These are phyloP conservation scores for Vanderwaltozyma polyspora DNA, from an alignment of 805 yeast species.

Conservation along the genomic window DNA sequence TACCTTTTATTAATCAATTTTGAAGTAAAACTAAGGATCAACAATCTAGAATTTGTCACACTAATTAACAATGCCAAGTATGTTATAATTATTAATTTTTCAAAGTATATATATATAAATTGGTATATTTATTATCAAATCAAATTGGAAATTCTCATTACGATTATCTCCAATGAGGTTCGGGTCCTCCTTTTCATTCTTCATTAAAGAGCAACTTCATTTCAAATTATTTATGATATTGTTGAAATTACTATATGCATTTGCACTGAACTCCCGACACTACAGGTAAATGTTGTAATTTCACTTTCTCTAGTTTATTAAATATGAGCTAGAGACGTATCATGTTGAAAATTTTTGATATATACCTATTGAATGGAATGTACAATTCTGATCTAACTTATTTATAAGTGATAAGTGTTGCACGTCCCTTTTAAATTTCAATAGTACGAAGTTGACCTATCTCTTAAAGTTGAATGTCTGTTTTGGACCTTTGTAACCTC, in stretches of 20 bases:
- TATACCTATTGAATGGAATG: no score
- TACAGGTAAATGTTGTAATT: constrained; percentile 36
- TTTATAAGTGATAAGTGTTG: no score
- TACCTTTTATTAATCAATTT: no score
- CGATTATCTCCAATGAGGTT: constrained; percentile 53
- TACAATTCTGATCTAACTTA: no score
- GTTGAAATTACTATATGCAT: constrained; percentile 5
- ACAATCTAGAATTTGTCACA: no score
- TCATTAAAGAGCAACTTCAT: background rate
- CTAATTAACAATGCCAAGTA: constrained; percentile 4
- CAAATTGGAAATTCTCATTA: no score
- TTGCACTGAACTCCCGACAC: constrained; percentile 83
- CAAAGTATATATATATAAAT: background rate
- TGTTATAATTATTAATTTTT: background rate
- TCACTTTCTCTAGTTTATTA: constrained; percentile 4
- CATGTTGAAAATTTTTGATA: no score
- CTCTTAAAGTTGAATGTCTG: no score
- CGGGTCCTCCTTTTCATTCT: constrained; percentile 51
- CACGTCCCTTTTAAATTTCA: no score
- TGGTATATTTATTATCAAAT: background rate
- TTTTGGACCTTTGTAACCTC: no score
- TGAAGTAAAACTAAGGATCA: no score
- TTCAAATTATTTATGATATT: background rate
- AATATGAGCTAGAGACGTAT: constrained; percentile 1
- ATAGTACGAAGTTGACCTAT: no score